Base-by-base conservation (phyloP, 495 filamentous ascomycete genomes). In the Bacidia gigantensis region DNA sequence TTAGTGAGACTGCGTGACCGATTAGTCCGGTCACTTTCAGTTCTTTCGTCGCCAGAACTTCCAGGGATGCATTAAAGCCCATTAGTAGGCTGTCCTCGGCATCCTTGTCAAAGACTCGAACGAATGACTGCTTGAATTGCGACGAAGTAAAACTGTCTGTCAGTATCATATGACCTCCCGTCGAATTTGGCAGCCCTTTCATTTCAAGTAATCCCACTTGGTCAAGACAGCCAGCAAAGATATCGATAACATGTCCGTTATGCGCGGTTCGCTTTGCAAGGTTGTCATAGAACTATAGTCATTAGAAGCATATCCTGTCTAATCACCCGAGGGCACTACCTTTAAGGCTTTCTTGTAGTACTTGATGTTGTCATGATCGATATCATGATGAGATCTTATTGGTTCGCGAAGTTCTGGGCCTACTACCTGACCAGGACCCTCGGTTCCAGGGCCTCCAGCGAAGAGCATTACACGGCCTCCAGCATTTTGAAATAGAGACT, bases 331-430 rank as follows among this genome's bases (percentile, higher is more conserved):
- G 40, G 17, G 53, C 50, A 69, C 32, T 69, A 95, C 88, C 83
- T 97, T 99, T 12, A 95, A 68, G 42, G 93, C 92, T 69, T 97
- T 97, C 76, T 99, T 99, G 71, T 94, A 97, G 66, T 97, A 96
- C 67, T 97, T 99, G 72, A 95, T 95, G 61, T 96, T 95, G 64
- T 99, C 93, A 38, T 87, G 80, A 61, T 99, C 93, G 64, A 99
- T 99, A 59, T 99, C 93, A 63, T 99, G 93, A 70, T 99, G 93
- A 29, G 93, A 97, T 61, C 93, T 83, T 53, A 99, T 97, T 14
- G 93, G 88, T 64, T 99, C 93, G 65, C 89, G 84, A 56, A 99
- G 69, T 67, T 99, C 93, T n/a, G 89, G 88, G 0, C 89, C 88
- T 66, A 99, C 92, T 32, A 99, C 93, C 74, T 93, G 84, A 47